A percentile compares a stretch with the other conserved stretches of the same genome.
phyloP scores from a whole-genome alignment of 805 yeast species.

The Saturnispora halmiae region DNA sequence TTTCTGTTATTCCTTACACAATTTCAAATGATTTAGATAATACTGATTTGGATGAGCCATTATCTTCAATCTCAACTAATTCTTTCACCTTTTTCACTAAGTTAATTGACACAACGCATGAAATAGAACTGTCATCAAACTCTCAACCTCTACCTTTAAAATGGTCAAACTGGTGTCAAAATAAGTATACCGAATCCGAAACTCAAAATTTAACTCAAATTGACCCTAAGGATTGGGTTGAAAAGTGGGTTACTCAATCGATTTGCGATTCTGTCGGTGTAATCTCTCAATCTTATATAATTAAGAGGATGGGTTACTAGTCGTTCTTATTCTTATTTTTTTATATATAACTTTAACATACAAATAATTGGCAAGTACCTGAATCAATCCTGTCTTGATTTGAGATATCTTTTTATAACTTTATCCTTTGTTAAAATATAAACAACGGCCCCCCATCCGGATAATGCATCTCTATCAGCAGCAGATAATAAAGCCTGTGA shows the following conservation, averaged over 20 bases:
- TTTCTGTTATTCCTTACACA: conserved; percentile 28
- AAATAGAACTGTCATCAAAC: conserved; percentile 60
- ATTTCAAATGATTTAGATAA: conserved; percentile 16
- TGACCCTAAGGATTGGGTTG: conserved; percentile 78
- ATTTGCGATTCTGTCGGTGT: conserved; percentile 74
- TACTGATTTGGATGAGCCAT: conserved; percentile 1
- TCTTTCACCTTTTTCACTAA: conserved; percentile 66
- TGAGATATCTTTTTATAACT: conserved; percentile 77
- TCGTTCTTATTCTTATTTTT: conserved; percentile 3
- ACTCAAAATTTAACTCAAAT: conserved; percentile 16
- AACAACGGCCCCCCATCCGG: conserved; percentile 98
- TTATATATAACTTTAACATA: neutral
- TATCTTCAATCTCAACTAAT: conserved; percentile 18
- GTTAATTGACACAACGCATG: conserved; percentile 70
- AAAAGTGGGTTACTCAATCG: conserved; percentile 72
- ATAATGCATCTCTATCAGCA: conserved; percentile 91
- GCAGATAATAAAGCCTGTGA: conserved; percentile 91
- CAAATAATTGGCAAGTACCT: no score
- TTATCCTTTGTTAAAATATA: conserved; percentile 87
- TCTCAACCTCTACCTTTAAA: conserved; percentile 85
- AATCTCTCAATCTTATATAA: conserved; percentile 82
- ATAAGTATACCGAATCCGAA: conserved; percentile 22
- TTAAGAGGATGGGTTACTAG: conserved; percentile 77
- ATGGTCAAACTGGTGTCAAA: conserved; percentile 92
- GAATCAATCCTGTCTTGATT: conserved; percentile 85